Evolutionary conservation across 2,329 filamentous ascomycete species (phyloP).

Genomic region (Phyllosticta paracitricarpa): DNA sequence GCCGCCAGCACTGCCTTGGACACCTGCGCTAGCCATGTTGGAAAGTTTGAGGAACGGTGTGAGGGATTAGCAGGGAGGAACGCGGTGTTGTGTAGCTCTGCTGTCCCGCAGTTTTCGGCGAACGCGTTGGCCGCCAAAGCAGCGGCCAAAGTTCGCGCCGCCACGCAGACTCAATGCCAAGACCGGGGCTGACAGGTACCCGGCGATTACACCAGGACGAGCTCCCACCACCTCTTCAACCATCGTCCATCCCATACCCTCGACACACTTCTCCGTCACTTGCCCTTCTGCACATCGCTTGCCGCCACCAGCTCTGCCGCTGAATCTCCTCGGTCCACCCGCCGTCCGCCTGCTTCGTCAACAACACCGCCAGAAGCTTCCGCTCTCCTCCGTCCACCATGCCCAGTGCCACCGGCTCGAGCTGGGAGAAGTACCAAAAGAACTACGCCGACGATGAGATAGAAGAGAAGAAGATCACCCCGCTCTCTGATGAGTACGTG

Average conservation of each 20-base stretch:
- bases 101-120: constrained; percentile 7
- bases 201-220: constrained; percentile 5
- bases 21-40: constrained; percentile 38
- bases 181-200: constrained; percentile 2
- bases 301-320: not conserved
- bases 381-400: constrained; percentile 37
- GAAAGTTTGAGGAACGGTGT: constrained; percentile 11
- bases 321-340: not conserved
- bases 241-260: not conserved
- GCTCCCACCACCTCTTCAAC: not conserved
- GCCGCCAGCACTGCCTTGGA: constrained; percentile 23
- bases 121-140: constrained; percentile 2
- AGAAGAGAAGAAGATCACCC: constrained; percentile 99
- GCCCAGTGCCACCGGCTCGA: constrained; percentile 87
- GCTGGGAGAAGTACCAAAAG: constrained; percentile 99
- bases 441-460: constrained; percentile 92
- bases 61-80: constrained; percentile 8
- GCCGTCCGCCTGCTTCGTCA: constrained; percentile 3
- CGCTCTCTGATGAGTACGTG: constrained; percentile 84
- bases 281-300: not conserved
- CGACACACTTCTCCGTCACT: constrained; percentile 3
- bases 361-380: not conserved
- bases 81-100: constrained; percentile 10
- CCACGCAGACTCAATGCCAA: not conserved
- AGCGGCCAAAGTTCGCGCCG: constrained; percentile 8